Conservation (phyloP, 2,329 filamentous ascomycete genomes). For the Chaetomiaceae sp. region DNA sequence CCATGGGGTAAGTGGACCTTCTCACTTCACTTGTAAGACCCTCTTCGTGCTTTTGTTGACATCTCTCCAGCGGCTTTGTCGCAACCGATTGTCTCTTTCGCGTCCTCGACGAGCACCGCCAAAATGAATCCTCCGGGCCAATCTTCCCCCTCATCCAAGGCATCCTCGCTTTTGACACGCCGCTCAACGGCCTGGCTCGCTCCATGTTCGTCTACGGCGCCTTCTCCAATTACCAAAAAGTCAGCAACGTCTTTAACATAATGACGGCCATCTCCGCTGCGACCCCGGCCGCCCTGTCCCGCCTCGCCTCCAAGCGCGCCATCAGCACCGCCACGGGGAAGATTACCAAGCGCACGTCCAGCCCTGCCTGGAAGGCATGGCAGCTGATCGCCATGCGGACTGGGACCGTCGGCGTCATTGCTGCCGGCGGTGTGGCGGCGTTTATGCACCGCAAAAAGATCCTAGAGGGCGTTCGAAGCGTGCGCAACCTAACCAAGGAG, state of each 20-base stretch:
- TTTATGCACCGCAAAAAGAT: conserved; percentile 75
- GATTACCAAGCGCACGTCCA: conserved; percentile 17
- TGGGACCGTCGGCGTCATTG: conserved; percentile 75
- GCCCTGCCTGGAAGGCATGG: conserved; percentile 50
- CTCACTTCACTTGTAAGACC: background rate
- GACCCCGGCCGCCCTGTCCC: conserved; percentile 42
- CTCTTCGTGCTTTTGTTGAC: background rate
- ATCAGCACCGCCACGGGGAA: conserved; percentile 24
- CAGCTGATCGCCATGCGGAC: conserved; percentile 70
- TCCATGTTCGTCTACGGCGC: conserved; percentile 59
- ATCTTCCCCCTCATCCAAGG: conserved; percentile 80
- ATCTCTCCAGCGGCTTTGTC: conserved; percentile 63
- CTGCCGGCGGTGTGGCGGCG: conserved; percentile 74
- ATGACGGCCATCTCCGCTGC: conserved; percentile 52
- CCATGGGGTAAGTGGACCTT: conserved; percentile 56
- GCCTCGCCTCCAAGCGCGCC: conserved; percentile 36
- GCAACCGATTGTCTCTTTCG: conserved; percentile 76
- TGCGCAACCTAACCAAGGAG: conserved; percentile 46
- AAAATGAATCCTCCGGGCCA: conserved; percentile 35
- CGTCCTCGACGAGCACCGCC: conserved; percentile 57
- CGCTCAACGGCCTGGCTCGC: conserved; percentile 64
- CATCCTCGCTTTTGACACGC: conserved; percentile 79
- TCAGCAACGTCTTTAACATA: conserved; percentile 53
- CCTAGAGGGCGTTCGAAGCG: conserved; percentile 41
- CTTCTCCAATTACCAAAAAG: conserved; percentile 56